Conservation (phyloP, 2,329 filamentous ascomycete genomes). For the Dryadomyces quercus-mongolicae region DNA sequence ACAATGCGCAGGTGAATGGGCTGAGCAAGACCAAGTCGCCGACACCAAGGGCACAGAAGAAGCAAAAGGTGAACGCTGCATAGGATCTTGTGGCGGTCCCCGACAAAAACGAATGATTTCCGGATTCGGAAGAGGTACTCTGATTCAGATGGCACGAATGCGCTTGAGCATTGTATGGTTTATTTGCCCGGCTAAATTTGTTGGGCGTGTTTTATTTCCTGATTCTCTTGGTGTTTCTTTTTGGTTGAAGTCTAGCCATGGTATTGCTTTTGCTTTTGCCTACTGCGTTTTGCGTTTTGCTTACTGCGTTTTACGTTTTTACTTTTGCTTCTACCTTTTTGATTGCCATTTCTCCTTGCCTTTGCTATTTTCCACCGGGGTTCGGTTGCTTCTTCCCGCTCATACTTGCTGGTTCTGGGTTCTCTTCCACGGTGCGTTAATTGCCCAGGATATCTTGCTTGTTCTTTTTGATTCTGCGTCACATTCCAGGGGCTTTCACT, state of each 20-base stretch:
- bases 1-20: slow-evolving; percentile 38
- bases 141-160: neutral
- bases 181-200: neutral
- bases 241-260: too few relatives aligned
- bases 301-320: neutral
- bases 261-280: too few relatives aligned
- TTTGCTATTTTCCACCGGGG: neutral
- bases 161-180: neutral
- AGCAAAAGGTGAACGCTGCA: slow-evolving; percentile 32
- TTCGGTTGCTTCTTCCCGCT: neutral
- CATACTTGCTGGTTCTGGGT: neutral
- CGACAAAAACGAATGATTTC: neutral
- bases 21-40: slow-evolving; percentile 39
- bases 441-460: neutral
- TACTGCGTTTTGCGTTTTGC: too few relatives aligned
- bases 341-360: neutral
- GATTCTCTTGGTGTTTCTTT: neutral
- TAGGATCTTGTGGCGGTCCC: neutral
- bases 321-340: neutral
- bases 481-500: too few relatives aligned
- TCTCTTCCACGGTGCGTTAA: slow-evolving; percentile 15
- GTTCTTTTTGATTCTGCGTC: neutral
- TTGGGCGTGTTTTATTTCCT: slow-evolving; percentile 3
- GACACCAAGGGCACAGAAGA: slow-evolving; percentile 44
- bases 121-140: neutral